Percentiles rank a stretch among this genome's conserved stretches.
phyloP scores from a whole-genome alignment of 768 basidiomycete species.

The Amanita inopinata region DNA sequence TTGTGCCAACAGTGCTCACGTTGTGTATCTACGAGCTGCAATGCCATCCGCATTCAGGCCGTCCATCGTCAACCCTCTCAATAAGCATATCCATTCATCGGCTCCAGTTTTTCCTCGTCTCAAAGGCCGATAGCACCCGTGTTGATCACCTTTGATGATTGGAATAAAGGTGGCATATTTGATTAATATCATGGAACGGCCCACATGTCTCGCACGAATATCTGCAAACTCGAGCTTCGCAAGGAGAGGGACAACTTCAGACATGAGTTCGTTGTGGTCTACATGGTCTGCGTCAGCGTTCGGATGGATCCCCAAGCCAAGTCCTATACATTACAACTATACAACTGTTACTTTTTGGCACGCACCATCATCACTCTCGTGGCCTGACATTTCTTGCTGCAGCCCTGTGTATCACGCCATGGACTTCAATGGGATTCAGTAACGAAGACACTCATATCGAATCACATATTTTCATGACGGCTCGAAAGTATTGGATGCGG shows the following conservation, averaged over 20 bases:
- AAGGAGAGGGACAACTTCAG: neutral
- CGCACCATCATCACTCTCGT: neutral
- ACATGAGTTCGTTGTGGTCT: neutral
- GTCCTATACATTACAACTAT: neutral
- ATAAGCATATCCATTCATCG: too few species aligned
- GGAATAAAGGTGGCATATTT: neutral
- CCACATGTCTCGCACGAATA: neutral
- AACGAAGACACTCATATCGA: neutral
- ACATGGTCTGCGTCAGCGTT: neutral
- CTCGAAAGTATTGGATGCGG: neutral
- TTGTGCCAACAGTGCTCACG: too few species aligned
- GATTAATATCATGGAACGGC: neutral
- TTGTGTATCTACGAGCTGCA: too few species aligned
- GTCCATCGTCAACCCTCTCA: neutral
- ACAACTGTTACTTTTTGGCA: neutral
- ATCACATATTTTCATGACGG: neutral
- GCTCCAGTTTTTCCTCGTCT: too few species aligned
- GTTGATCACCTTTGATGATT: too few species aligned
- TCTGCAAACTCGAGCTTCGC: neutral
- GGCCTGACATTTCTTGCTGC: neutral
- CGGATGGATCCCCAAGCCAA: neutral
- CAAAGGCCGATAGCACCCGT: too few species aligned
- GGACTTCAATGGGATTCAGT: neutral
- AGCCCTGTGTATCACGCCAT: neutral
- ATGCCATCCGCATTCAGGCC: neutral